Evolutionary conservation across 192 early-diverging fungal genomes (phyloP).

Genomic region (Podila horticola): DNA sequence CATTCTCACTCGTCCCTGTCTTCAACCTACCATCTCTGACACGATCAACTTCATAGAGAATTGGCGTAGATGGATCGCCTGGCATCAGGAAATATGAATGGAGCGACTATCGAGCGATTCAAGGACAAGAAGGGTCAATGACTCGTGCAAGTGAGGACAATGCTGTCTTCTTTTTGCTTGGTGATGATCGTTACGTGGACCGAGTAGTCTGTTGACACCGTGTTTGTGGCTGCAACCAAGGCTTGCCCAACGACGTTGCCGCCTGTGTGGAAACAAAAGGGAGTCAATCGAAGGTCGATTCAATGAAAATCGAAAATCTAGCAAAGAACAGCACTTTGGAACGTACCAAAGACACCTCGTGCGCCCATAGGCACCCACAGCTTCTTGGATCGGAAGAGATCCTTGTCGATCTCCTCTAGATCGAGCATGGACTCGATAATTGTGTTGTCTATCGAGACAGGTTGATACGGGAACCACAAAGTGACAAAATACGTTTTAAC

Average conservation of each 20-base stretch:
- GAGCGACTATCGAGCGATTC: conserved; percentile 64
- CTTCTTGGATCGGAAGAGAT: conserved; percentile 77
- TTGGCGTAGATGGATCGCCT: conserved; percentile 77
- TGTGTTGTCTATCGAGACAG: conserved; percentile 12
- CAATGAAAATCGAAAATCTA: background rate
- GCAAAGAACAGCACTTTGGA: background rate
- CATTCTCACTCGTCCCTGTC: background rate
- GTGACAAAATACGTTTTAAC: background rate
- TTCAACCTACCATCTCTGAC: conserved; percentile 70
- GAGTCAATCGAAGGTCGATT: background rate
- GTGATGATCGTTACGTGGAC: conserved; percentile 64
- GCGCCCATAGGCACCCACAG: conserved; percentile 86
- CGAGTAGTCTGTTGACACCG: conserved; percentile 71
- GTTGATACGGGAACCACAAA: background rate
- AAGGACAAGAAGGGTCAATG: background rate
- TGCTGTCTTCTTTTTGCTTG: background rate
- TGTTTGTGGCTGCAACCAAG: conserved; percentile 79
- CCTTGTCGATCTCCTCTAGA: conserved; percentile 71
- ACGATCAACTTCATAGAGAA: conserved; percentile 80
- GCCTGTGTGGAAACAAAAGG: conserved; percentile 8
- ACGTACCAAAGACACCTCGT: conserved; percentile 87
- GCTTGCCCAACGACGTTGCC: conserved; percentile 80
- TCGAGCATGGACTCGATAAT: conserved; percentile 56
- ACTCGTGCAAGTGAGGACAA: background rate
- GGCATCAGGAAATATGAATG: conserved; percentile 91